Evolutionary conservation across 2,329 filamentous ascomycete genomes (phyloP).

Genomic region (Monilinia fructicola): DNA sequence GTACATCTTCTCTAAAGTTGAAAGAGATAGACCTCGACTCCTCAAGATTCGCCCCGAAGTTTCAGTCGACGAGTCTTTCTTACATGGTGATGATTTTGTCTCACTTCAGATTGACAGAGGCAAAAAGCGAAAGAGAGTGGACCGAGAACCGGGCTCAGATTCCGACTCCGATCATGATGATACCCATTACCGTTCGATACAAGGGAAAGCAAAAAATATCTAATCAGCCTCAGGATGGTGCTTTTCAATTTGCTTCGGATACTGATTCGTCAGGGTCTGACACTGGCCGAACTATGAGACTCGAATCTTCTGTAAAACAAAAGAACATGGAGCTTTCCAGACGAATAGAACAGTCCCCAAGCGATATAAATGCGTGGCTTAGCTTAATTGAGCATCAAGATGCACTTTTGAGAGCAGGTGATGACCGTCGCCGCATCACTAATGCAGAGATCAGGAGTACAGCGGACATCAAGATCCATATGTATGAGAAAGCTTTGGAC

Average conservation of each 20-base stretch:
- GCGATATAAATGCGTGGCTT: conserved; percentile 72
- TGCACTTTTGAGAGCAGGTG: conserved; percentile 55
- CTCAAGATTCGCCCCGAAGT: conserved; percentile 45
- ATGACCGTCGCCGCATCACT: conserved; percentile 50
- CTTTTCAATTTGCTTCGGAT: conserved; percentile 50
- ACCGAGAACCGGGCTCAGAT: conserved; percentile 38
- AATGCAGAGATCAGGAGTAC: conserved; percentile 65
- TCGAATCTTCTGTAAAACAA: conserved; percentile 50
- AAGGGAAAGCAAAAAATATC: conserved; percentile 60
- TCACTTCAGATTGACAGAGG: conserved; percentile 44
- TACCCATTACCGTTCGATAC: conserved; percentile 64
- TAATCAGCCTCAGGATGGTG: conserved; percentile 32
- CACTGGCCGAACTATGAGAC: conserved; percentile 40
- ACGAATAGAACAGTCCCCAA: conserved; percentile 62
- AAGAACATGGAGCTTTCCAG: conserved; percentile 62
- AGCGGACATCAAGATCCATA: conserved; percentile 75
- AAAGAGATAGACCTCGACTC: conserved; percentile 43
- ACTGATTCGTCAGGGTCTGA: conserved; percentile 43
- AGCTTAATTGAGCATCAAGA: conserved; percentile 78
- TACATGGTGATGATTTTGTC: conserved; percentile 48
- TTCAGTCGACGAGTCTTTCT: conserved; percentile 30
- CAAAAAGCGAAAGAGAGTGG: conserved; percentile 35
- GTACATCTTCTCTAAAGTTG: conserved; percentile 48
- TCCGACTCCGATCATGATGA: conserved; percentile 49
- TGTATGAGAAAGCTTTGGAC: conserved; percentile 74